phyloP scores from a whole-genome alignment of 345 rosid species.

The Populus davidiana region DNA sequence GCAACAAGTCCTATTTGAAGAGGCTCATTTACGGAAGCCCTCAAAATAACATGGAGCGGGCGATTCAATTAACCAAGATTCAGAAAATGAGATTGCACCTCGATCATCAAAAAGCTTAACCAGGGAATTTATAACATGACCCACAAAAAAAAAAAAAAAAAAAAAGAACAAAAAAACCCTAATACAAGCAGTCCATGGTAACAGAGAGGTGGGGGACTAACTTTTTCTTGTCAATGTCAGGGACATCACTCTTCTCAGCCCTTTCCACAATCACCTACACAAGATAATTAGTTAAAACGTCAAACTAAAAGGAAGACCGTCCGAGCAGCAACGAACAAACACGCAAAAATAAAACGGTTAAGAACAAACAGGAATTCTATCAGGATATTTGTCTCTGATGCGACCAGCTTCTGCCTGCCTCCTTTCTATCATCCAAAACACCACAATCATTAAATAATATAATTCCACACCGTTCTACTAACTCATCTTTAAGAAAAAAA shows the following conservation, averaged over 20 bases:
- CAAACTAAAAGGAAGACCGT: background rate
- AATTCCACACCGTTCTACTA: background rate
- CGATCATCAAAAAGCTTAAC: no score
- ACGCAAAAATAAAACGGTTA: background rate
- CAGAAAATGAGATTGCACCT: no score
- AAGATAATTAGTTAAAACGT: background rate
- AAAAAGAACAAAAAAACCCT: background rate
- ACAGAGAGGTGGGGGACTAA: slow-evolving; percentile 23
- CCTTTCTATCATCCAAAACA: slow-evolving; percentile 54
- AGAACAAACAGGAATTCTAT: slow-evolving; percentile 72
- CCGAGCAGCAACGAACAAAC: background rate
- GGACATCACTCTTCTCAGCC: slow-evolving; percentile 92
- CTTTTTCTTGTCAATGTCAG: slow-evolving; percentile 97
- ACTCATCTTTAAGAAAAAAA: no score
- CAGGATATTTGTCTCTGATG: slow-evolving; percentile 92
- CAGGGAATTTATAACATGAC: no score
- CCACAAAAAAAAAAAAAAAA: no score
- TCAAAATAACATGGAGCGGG: no score
- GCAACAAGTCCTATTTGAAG: background rate
- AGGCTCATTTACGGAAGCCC: background rate
- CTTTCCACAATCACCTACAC: slow-evolving; percentile 87
- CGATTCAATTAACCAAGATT: no score
- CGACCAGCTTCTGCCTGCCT: slow-evolving; percentile 94
- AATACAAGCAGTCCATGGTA: background rate
- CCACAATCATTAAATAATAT: background rate